phyloP scores from a whole-genome alignment of 129 eudicot genomes.

The Chrysanthemum makinoi region DNA sequence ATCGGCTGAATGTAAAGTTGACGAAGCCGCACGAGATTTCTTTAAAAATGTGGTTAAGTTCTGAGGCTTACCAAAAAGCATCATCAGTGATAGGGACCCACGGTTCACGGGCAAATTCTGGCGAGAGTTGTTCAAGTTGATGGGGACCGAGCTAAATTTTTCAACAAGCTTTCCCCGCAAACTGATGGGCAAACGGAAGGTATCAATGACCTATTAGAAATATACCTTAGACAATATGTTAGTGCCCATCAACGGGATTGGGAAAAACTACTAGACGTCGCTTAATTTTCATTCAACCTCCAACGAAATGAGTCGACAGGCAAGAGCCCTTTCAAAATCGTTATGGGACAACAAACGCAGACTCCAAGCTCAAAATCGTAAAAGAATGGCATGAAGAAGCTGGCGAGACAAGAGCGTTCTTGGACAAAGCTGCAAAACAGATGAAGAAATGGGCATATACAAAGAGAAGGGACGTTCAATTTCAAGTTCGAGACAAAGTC shows the following conservation, averaged over 20 bases:
- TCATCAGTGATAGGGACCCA: no score
- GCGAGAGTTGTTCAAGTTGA: no score
- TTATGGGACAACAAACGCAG: not conserved
- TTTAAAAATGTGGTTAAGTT: not conserved
- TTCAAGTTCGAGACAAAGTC: not conserved
- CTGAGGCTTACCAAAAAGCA: not conserved
- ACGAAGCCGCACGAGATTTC: not conserved
- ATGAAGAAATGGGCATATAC: not conserved
- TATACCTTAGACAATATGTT: not conserved
- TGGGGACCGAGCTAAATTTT: not conserved
- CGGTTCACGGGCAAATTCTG: no score
- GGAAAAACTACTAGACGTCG: not conserved
- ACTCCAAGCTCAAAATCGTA: not conserved
- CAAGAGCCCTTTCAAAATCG: not conserved
- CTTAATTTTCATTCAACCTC: not conserved
- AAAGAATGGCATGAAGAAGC: not conserved
- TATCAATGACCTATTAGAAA: not conserved
- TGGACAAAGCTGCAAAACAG: not conserved
- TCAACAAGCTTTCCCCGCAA: no score
- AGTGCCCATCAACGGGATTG: not conserved
- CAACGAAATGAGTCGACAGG: not conserved
- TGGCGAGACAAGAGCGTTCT: not conserved
- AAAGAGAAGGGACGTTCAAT: not conserved
- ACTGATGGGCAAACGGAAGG: no score
- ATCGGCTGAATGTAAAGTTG: not conserved